A percentile compares a stretch with the other conserved stretches of the same genome.
phyloP scores from a whole-genome alignment of 257 asterid species.

The Nicotiana noctiflora region DNA sequence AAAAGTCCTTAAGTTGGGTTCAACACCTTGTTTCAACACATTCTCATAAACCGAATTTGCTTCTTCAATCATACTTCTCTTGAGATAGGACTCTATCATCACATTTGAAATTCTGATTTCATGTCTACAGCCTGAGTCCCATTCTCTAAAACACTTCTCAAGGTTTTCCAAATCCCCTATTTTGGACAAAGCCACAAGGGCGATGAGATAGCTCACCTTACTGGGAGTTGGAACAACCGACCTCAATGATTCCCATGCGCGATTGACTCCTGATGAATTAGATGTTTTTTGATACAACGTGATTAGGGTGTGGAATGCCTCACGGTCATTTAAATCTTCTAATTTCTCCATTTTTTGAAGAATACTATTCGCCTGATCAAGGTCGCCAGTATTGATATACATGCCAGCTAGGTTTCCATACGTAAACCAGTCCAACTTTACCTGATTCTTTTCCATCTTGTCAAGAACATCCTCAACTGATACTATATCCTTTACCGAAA shows the following conservation, averaged over 20 bases:
- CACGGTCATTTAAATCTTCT: constrained; percentile 16
- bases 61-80: constrained; percentile 45
- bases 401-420: constrained; percentile 57
- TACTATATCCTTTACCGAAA: constrained; percentile 35
- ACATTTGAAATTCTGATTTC: constrained; percentile 62
- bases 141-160: constrained; percentile 46
- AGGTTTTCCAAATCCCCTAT: constrained; percentile 45
- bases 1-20: constrained; percentile 42
- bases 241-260: constrained; percentile 21
- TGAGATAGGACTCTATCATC: constrained; percentile 49
- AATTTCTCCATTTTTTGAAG: constrained; percentile 45
- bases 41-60: constrained; percentile 44
- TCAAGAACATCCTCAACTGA: constrained; percentile 49
- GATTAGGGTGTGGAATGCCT: constrained; percentile 31
- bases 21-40: constrained; percentile 17
- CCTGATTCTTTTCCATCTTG: constrained; percentile 45
- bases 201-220: constrained; percentile 22
- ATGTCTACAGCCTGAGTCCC: constrained; percentile 41
- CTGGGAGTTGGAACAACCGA: constrained; percentile 12
- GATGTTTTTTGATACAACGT: constrained; percentile 46
- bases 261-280: constrained; percentile 46
- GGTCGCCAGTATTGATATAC: constrained; percentile 38
- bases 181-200: constrained; percentile 25
- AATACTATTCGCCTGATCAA: constrained; percentile 35
- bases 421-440: constrained; percentile 41